Conservation (phyloP, 768 basidiomycete genomes). For the Boletus edulis region DNA sequence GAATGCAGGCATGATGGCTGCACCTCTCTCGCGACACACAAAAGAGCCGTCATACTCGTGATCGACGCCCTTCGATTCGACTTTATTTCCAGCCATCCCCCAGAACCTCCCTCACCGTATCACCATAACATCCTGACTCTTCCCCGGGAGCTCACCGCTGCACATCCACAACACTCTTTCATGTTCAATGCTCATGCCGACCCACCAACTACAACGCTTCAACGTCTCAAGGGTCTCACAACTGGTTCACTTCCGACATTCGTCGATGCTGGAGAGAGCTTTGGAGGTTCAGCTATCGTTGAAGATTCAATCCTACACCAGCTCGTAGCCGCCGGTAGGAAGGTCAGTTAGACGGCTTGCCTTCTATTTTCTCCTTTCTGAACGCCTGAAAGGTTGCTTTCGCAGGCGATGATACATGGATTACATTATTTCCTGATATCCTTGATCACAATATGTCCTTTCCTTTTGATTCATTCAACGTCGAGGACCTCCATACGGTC, state of each 20-base stretch:
- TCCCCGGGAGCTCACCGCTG: conserved; percentile 66
- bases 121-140: conserved; percentile 84
- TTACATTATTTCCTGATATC: conserved; percentile 75
- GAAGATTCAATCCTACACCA: conserved; percentile 91
- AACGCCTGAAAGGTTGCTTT: conserved; percentile 61
- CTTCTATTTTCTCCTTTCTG: neutral
- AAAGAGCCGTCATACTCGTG: conserved; percentile 78
- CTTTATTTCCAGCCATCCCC: conserved; percentile 74
- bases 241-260: conserved; percentile 96
- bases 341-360: conserved; percentile 37
- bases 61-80: conserved; percentile 95
- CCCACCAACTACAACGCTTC: conserved; percentile 93
- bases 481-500: conserved; percentile 95
- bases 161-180: conserved; percentile 70
- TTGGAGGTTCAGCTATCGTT: conserved; percentile 79
- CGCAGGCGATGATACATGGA: conserved; percentile 98
- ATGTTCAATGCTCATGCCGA: conserved; percentile 90
- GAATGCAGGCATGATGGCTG: conserved; percentile 56
- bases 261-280: conserved; percentile 90
- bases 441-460: conserved; percentile 73
- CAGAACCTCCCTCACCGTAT: conserved; percentile 53
- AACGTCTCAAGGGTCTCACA: conserved; percentile 91
- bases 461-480: conserved; percentile 96
- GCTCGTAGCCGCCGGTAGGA: conserved; percentile 54
- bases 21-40: conserved; percentile 55